Percentiles rank a stretch among this genome's conserved stretches.
Conservation (phyloP, 345 rosid genomes). For the Erysimum cheiranthoides region DNA sequence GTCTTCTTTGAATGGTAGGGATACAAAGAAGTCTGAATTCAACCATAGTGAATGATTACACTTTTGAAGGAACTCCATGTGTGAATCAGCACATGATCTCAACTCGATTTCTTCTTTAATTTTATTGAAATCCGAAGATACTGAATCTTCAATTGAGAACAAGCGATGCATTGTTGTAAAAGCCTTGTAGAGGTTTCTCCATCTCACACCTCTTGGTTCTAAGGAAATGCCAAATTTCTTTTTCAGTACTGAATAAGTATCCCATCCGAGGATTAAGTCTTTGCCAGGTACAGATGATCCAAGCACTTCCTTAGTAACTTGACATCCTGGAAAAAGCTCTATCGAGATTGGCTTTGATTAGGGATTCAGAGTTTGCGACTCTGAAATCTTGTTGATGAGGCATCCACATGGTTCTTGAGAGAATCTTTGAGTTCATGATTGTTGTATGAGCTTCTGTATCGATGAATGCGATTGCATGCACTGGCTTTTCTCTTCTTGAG, state of each 20-base stretch:
- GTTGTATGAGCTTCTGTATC: background rate
- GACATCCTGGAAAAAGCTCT: background rate
- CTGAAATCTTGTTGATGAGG: background rate
- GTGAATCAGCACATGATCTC: background rate
- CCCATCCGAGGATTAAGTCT: too few species aligned
- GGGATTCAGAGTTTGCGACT: background rate
- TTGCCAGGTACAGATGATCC: too few species aligned
- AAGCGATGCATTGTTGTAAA: background rate
- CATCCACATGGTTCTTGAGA: background rate
- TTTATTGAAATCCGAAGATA: rapidly evolving
- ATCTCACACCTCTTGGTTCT: background rate
- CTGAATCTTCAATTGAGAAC: background rate
- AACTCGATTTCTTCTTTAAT: background rate
- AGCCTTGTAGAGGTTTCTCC: background rate
- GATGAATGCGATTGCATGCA: background rate
- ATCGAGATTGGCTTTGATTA: background rate
- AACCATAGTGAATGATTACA: background rate
- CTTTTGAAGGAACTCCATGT: background rate
- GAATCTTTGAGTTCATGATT: background rate
- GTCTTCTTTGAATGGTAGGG: background rate
- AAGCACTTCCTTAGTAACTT: background rate
- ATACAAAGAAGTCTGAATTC: background rate
- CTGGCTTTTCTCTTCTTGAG: background rate
- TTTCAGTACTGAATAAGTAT: background rate
- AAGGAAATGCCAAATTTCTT: background rate